Conservation (phyloP, 768 basidiomycete genomes). For the Boletus pseudo-olivaceus region DNA sequence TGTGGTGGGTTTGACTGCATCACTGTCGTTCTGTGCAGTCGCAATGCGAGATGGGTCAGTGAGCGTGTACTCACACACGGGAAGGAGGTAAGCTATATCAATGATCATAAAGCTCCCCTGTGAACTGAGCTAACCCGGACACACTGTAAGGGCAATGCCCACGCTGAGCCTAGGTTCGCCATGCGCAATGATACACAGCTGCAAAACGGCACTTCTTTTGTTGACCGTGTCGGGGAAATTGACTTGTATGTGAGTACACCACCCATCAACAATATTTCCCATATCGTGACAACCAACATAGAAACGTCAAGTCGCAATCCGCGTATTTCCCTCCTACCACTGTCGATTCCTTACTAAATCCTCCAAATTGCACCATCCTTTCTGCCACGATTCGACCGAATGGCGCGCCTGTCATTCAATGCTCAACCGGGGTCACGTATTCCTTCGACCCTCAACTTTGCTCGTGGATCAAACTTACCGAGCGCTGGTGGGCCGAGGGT, state of each 20-base stretch:
- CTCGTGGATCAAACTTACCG: slow-evolving; percentile 73
- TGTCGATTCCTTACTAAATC: slow-evolving; percentile 53
- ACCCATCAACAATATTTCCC: not conserved
- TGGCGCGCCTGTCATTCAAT: slow-evolving; percentile 72
- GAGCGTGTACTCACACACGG: slow-evolving; percentile 80
- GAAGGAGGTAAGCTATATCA: slow-evolving; percentile 60
- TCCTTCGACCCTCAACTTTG: slow-evolving; percentile 69
- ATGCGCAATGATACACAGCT: slow-evolving; percentile 64
- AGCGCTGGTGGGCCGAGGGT: slow-evolving; percentile 81
- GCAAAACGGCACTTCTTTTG: slow-evolving; percentile 61
- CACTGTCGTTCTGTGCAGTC: slow-evolving; percentile 66
- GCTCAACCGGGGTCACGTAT: slow-evolving; percentile 74
- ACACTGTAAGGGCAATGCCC: slow-evolving; percentile 61
- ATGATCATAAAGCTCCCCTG: not conserved
- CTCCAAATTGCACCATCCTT: slow-evolving; percentile 57
- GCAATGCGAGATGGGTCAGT: slow-evolving; percentile 77
- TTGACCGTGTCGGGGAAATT: slow-evolving; percentile 71
- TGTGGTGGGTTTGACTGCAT: slow-evolving; percentile 63
- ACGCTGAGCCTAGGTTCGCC: slow-evolving; percentile 69
- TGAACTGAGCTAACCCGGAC: not conserved
- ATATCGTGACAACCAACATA: slow-evolving; percentile 30
- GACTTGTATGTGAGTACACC: slow-evolving; percentile 62
- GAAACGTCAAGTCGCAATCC: slow-evolving; percentile 70
- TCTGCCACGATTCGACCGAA: slow-evolving; percentile 71
- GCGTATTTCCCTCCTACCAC: slow-evolving; percentile 66